Evolutionary conservation across 2,329 filamentous ascomycete species (phyloP), one percentile per base, ranked within the genome.

Genomic region (Spiromastix sp.): DNA sequence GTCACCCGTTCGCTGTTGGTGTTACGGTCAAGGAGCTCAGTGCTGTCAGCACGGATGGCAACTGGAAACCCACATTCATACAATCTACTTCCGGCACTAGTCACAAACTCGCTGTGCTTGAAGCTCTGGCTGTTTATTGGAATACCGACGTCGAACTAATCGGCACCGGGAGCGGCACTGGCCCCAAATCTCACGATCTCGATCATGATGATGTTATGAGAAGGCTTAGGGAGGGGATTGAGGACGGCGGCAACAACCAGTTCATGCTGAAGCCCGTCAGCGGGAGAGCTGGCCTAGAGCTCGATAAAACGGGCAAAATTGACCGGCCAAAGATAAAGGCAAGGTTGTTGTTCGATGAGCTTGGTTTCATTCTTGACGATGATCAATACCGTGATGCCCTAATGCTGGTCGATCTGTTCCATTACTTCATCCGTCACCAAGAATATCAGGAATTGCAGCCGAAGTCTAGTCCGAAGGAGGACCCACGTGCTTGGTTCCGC

Each of bases 331-430:
- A 89, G 51, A 79, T 91, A 65, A 96, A 95, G 60, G 85, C 87
- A 18, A 83, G 82, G 25, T 64, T 98, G 12, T 65, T 96, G 2
- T 99, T 99, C 49, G 89, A 99, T 52, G 93, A 99, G 54, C 87
- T 99, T 39, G 91, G 93, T 33, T 80, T 99, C 44, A 84, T 96
- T n/a, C 72, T 99, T 20, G 93, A 99, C 48, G 89, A 98, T 46
- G 77, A 95, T 46, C 91, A 99, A 56, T 99, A 99, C 55, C 82
- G 93, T 19, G 91, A 99, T 61, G 85, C 81, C 4, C 65, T 99
- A 39, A 98, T 98, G 91, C 83, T 99, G 67, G 83, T 96, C 2
- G 91, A 99, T 55, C 69, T 96, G 2, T 98, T 99, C 66, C 91
- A 98, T 59, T 96, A 94, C 61, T 98, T 96, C 58, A 83, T 95